Conservation (phyloP, 1,284 basidiomycete species). For the Phaffia rhodozyma region DNA sequence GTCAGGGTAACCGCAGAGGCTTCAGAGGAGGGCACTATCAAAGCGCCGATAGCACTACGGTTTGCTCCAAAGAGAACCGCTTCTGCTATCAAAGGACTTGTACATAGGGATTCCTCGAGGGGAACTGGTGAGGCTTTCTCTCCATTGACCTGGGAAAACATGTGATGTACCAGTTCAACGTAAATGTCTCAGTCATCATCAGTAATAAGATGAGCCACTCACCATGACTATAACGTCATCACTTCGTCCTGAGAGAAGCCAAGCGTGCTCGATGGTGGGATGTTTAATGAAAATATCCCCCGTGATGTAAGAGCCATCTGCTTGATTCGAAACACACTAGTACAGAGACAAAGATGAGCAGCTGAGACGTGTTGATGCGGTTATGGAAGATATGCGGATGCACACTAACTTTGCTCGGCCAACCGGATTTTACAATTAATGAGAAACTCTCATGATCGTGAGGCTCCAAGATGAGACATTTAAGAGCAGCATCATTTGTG, state of each 20-base stretch:
- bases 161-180: background rate
- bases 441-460: background rate
- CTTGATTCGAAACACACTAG: slow-evolving; percentile 41
- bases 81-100: slow-evolving; percentile 39
- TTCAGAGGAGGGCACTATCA: slow-evolving; percentile 38
- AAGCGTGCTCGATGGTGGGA: slow-evolving; percentile 36
- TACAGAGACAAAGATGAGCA: slow-evolving; percentile 17
- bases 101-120: slow-evolving; percentile 13
- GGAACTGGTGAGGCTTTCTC: slow-evolving; percentile 1
- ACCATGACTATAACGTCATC: slow-evolving; percentile 46
- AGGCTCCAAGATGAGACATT: background rate
- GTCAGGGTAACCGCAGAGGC: slow-evolving; percentile 38
- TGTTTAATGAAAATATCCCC: slow-evolving; percentile 48
- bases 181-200: too few species aligned
- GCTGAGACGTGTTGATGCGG: background rate
- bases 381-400: background rate
- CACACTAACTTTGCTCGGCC: slow-evolving; percentile 2
- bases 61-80: slow-evolving; percentile 50
- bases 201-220: background rate
- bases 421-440: background rate
- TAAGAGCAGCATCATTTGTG: slow-evolving; percentile 26
- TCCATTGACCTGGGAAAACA: background rate
- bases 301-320: slow-evolving; percentile 48
- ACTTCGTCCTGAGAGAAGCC: slow-evolving; percentile 47
- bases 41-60: slow-evolving; percentile 43